Evolutionary conservation across 768 basidiomycete genomes (phyloP).

Genomic region (Pisolithus tinctorius): DNA sequence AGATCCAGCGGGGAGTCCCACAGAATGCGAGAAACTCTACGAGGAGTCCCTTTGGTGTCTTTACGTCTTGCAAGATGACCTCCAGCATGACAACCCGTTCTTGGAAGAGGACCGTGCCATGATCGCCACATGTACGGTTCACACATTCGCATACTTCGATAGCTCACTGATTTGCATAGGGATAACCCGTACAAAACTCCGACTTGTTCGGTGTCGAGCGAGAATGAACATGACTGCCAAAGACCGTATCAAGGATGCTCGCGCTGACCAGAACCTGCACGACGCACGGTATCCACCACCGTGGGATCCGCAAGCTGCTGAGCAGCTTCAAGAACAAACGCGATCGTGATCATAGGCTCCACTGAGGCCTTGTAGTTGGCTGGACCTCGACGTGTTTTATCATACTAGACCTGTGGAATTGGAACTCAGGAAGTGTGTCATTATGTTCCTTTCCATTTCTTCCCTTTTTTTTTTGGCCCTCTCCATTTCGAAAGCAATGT

Average conservation of each 20-base stretch:
- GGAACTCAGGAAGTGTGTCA: background rate
- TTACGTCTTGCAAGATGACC: constrained; percentile 86
- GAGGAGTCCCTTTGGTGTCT: constrained; percentile 94
- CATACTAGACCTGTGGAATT: background rate
- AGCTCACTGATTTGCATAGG: constrained; percentile 33
- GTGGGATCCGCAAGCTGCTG: constrained; percentile 48
- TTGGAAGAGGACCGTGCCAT: constrained; percentile 78
- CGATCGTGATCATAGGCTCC: background rate
- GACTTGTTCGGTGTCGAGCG: constrained; percentile 69
- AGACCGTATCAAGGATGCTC: constrained; percentile 69
- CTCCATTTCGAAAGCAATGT: too few relatives aligned
- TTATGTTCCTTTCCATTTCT: too few relatives aligned
- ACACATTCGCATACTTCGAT: constrained; percentile 1
- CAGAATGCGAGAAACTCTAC: constrained; percentile 90
- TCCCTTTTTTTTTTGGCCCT: too few relatives aligned
- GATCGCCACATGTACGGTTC: constrained; percentile 63
- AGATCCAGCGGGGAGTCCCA: constrained; percentile 65
- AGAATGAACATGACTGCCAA: constrained; percentile 72
- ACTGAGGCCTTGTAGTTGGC: background rate
- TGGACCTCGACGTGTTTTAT: background rate
- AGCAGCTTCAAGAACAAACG: constrained; percentile 21
- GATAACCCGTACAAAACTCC: constrained; percentile 82
- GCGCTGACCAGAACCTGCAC: constrained; percentile 72
- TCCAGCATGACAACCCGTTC: constrained; percentile 78
- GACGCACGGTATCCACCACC: constrained; percentile 68